phyloP scores from a whole-genome alignment of 2,329 filamentous ascomycete species.

The Neonectria neomacrospora region DNA sequence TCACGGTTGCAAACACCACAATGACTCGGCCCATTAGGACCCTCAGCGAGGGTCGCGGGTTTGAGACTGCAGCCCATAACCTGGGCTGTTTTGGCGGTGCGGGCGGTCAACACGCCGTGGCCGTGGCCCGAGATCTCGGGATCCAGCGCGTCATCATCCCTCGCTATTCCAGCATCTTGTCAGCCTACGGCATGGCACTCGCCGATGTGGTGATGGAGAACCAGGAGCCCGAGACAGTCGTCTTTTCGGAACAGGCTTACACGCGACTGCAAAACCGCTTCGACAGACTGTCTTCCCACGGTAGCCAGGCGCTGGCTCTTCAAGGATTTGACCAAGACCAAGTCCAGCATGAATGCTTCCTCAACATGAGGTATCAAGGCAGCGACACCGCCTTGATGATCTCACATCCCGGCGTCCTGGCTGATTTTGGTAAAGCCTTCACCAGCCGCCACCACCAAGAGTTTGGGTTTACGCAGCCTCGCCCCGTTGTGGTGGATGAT shows the following conservation, averaged over 20 bases:
- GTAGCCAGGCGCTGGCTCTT: neutral
- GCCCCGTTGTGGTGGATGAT: conserved; percentile 13
- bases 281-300: conserved; percentile 1
- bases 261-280: neutral
- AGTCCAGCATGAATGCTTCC: conserved; percentile 9
- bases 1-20: conserved; percentile 50
- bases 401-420: neutral
- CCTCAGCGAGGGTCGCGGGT: conserved; percentile 50
- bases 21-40: conserved; percentile 51
- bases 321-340: conserved; percentile 12
- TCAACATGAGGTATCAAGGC: conserved; percentile 21
- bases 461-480: conserved; percentile 67
- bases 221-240: conserved; percentile 35
- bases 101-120: conserved; percentile 54
- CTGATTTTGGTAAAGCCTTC: conserved; percentile 61
- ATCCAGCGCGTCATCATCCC: conserved; percentile 55
- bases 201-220: conserved; percentile 55
- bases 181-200: conserved; percentile 56
- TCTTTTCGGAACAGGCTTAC: conserved; percentile 1
- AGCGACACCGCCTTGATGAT: conserved; percentile 15
- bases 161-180: conserved; percentile 56
- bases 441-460: conserved; percentile 77
- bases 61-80: conserved; percentile 48
- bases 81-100: conserved; percentile 50
- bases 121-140: conserved; percentile 51